Evolutionary conservation across 768 basidiomycete genomes (phyloP).

Genomic region (Piloderma croceum): DNA sequence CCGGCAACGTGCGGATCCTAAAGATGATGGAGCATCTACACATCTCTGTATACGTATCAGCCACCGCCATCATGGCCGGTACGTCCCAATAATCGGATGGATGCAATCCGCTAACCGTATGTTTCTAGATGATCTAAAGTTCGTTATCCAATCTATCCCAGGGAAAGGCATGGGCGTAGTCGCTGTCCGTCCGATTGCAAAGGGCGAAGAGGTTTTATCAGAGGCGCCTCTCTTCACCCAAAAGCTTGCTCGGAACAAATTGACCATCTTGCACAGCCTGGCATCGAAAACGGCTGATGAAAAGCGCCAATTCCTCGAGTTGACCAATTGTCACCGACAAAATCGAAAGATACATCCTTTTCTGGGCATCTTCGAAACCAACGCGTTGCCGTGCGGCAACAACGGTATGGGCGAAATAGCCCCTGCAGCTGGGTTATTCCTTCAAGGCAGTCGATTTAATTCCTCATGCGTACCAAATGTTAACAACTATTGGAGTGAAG

Average conservation of each 20-base stretch:
- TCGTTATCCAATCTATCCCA: conserved; percentile 9
- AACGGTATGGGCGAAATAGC: conserved; percentile 1
- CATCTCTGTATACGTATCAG: no score
- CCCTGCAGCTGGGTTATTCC: conserved; percentile 18
- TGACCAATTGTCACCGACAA: conserved; percentile 16
- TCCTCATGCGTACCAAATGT: conserved; percentile 27
- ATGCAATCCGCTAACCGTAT: no score
- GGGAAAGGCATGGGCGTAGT: conserved; percentile 22
- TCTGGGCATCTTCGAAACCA: conserved; percentile 24
- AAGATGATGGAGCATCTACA: no score
- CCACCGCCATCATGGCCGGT: no score
- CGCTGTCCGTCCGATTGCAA: conserved; percentile 19
- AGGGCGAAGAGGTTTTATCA: conserved; percentile 19
- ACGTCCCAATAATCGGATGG: no score
- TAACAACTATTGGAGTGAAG: conserved; percentile 19
- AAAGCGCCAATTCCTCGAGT: conserved; percentile 21
- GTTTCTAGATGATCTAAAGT: no score
- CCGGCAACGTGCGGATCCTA: no score
- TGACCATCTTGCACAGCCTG: conserved; percentile 17
- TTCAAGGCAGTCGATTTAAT: conserved; percentile 24
- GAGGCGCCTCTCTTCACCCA: conserved; percentile 25
- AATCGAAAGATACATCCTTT: conserved; percentile 20
- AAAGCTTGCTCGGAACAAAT: conserved; percentile 12
- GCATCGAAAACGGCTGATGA: conserved; percentile 18
- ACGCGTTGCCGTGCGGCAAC: conserved; percentile 19